Conservation (phyloP, 2,329 filamentous ascomycete genomes). For the Cytospora schulzeri region DNA sequence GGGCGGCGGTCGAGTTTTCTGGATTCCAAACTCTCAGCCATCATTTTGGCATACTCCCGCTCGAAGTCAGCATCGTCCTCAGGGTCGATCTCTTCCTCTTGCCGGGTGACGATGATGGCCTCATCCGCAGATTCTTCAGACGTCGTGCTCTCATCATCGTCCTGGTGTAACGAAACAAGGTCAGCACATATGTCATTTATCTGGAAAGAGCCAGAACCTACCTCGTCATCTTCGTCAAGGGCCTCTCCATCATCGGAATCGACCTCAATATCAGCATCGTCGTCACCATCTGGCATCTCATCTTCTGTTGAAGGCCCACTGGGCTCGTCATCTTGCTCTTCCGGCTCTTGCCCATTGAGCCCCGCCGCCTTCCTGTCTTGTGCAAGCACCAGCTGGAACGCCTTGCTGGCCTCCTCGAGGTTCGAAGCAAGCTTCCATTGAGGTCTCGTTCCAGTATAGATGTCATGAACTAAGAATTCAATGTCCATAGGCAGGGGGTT, state of each 20-base stretch:
- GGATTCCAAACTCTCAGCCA: conserved; percentile 94
- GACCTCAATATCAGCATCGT: conserved; percentile 62
- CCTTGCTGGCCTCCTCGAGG: conserved; percentile 78
- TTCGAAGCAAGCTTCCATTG: conserved; percentile 88
- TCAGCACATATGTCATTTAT: conserved; percentile 15
- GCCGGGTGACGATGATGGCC: conserved; percentile 85
- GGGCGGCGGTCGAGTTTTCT: conserved; percentile 94
- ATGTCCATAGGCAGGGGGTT: conserved; percentile 92
- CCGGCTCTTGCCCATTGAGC: conserved; percentile 65
- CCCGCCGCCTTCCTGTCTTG: conserved; percentile 85
- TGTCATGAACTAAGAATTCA: conserved; percentile 94
- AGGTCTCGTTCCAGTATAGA: conserved; percentile 79
- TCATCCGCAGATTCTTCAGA: conserved; percentile 76
- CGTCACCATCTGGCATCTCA: conserved; percentile 61
- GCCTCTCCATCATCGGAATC: conserved; percentile 58
- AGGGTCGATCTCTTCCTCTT: conserved; percentile 87
- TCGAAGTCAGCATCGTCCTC: conserved; percentile 97
- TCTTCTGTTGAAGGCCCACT: conserved; percentile 77
- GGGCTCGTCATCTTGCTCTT: conserved; percentile 72
- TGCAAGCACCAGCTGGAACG: conserved; percentile 84
- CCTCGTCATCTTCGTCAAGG: conserved; percentile 54
- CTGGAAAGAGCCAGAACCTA: conserved; percentile 35
- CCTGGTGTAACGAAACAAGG: conserved; percentile 39
- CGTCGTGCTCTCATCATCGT: conserved; percentile 49
- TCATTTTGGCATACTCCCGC: conserved; percentile 96